These are phyloP conservation scores for Lasiodiplodia theobromae DNA, from an alignment of 2,329 filamentous ascomycete genomes.

Conservation along the genomic window DNA sequence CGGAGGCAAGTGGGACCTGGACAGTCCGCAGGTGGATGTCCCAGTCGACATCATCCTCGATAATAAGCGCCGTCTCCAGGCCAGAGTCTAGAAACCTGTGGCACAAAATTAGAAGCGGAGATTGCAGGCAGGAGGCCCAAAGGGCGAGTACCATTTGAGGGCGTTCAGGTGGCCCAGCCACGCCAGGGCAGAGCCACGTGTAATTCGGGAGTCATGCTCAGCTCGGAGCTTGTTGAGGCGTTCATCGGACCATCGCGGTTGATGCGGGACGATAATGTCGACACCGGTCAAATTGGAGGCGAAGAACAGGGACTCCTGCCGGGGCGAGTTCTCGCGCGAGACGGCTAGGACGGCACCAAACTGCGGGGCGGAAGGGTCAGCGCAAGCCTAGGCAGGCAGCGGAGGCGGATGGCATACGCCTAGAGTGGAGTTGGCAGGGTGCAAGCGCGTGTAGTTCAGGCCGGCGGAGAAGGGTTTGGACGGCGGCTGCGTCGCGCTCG, in stretches of 20 bases:
- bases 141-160: constrained; percentile 40
- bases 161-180: constrained; percentile 52
- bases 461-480: constrained; percentile 15
- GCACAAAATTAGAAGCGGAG: constrained; percentile 31
- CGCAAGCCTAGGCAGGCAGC: not conserved
- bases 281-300: constrained; percentile 49
- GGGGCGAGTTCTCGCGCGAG: constrained; percentile 44
- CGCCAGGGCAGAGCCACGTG: constrained; percentile 47
- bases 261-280: constrained; percentile 47
- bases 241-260: constrained; percentile 47
- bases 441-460: constrained; percentile 29
- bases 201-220: constrained; percentile 39
- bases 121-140: not conserved
- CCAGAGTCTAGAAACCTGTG: constrained; percentile 43
- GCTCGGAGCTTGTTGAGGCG: constrained; percentile 41
- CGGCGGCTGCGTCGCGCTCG: constrained; percentile 16
- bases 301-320: constrained; percentile 44
- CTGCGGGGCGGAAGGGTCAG: constrained; percentile 32
- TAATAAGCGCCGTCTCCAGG: constrained; percentile 44
- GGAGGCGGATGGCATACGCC: constrained; percentile 32
- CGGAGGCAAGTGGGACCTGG: constrained; percentile 44
- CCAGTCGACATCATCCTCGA: constrained; percentile 53
- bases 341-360: constrained; percentile 51
- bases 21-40: constrained; percentile 45
- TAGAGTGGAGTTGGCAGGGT: constrained; percentile 36